Evolutionary conservation across 176 grass and related monocot species (phyloP).

Genomic region (Aegilops umbellulata): DNA sequence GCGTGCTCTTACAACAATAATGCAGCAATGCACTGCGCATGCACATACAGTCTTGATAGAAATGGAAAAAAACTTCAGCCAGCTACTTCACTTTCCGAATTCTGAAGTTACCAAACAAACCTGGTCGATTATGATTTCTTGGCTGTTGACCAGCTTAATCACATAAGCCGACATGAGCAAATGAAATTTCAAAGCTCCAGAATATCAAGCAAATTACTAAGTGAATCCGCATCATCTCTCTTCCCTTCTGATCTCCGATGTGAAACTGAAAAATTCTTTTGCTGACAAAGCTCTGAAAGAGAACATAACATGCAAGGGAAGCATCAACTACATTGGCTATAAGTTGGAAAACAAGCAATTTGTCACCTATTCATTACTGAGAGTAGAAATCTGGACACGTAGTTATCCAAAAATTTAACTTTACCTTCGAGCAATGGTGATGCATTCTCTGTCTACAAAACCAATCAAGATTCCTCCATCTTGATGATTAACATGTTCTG

Average conservation of each 20-base stretch:
- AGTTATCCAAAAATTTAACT: not conserved
- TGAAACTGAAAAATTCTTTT: slow-evolving; percentile 47
- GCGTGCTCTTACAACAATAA: not conserved
- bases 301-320: slow-evolving; percentile 21
- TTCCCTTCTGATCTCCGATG: slow-evolving; percentile 17
- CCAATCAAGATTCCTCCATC: slow-evolving; percentile 39
- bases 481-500: slow-evolving; percentile 25
- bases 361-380: not conserved
- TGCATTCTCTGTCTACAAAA: slow-evolving; percentile 74
- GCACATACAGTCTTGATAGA: not conserved
- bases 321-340: not conserved
- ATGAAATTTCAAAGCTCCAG: not conserved
- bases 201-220: not conserved
- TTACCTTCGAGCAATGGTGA: slow-evolving; percentile 68
- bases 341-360: not conserved
- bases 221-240: slow-evolving; percentile 15
- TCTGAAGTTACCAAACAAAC: slow-evolving; percentile 11
- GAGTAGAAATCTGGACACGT: not conserved
- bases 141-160: not conserved
- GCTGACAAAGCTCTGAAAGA: slow-evolving; percentile 44
- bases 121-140: not conserved
- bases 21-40: not conserved
- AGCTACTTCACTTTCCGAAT: not conserved
- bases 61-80: not conserved
- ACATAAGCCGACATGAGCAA: not conserved